Evolutionary conservation across 306 rosid species (phyloP).

Genomic region (Acacia acuminata): DNA sequence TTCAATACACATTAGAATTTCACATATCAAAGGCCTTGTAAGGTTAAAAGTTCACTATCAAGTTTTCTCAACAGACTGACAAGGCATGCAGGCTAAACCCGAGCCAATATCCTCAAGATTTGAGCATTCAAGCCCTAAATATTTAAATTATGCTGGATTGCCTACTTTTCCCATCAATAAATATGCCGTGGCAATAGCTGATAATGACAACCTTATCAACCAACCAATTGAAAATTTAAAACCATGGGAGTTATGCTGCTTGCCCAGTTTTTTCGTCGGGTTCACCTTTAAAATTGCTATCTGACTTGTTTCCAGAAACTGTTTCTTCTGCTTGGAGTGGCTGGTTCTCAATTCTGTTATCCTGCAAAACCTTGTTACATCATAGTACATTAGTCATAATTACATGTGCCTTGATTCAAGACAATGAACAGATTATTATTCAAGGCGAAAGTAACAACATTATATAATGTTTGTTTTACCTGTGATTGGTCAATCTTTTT

Average conservation of each 20-base stretch:
- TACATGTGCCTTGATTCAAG: background rate
- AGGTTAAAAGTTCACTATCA: background rate
- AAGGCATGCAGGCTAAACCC: slow-evolving; percentile 25
- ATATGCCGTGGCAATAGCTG: slow-evolving; percentile 12
- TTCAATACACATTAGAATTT: slow-evolving; percentile 9
- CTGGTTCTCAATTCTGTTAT: slow-evolving; percentile 47
- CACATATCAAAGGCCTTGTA: background rate
- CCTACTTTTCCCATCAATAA: slow-evolving; percentile 22
- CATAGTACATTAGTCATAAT: slow-evolving; percentile 30
- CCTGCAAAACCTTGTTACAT: slow-evolving; percentile 65
- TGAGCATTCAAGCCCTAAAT: slow-evolving; percentile 22
- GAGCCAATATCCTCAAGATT: slow-evolving; percentile 22
- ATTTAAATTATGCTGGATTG: slow-evolving; percentile 30
- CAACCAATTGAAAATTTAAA: slow-evolving; percentile 7
- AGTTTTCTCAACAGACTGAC: slow-evolving; percentile 24
- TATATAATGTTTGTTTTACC: slow-evolving; percentile 50
- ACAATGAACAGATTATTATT: slow-evolving; percentile 5
- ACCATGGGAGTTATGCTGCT: slow-evolving; percentile 24
- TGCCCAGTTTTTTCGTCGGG: slow-evolving; percentile 26
- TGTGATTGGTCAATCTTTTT: slow-evolving; percentile 74
- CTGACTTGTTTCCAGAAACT: slow-evolving; percentile 40
- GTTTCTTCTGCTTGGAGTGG: slow-evolving; percentile 36
- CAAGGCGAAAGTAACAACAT: background rate
- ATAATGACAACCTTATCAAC: slow-evolving; percentile 2
- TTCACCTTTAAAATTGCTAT: slow-evolving; percentile 35